A percentile compares a stretch with the other conserved stretches of the same genome.
Conservation (phyloP, 2,329 filamentous ascomycete species). For the Fusarium aywerte region DNA sequence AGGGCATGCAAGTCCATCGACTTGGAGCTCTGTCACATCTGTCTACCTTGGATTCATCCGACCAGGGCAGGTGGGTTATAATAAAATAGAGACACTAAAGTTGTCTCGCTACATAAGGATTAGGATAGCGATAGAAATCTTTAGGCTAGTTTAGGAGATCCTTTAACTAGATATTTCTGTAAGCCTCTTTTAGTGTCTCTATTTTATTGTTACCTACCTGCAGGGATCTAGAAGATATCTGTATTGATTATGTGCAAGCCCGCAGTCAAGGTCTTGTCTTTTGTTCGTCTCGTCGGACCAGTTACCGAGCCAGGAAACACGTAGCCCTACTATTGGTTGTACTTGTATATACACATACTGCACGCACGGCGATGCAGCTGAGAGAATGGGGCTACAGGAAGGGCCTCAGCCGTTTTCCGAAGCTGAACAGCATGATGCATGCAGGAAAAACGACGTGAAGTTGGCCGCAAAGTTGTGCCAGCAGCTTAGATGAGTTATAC, state of each 20-base stretch:
- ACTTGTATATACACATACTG: neutral
- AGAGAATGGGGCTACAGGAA: conserved; percentile 17
- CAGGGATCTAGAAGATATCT: conserved; percentile 20
- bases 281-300: conserved; percentile 12
- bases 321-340: conserved; percentile 1
- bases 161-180: too few relatives aligned
- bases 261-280: conserved; percentile 18
- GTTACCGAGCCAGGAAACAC: conserved; percentile 12
- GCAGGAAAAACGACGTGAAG: conserved; percentile 23
- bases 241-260: conserved; percentile 5
- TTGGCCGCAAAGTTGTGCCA: conserved; percentile 10
- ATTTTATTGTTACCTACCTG: too few relatives aligned
- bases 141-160: too few relatives aligned
- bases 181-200: too few relatives aligned
- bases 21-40: conserved; percentile 23
- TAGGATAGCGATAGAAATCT: too few relatives aligned
- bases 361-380: conserved; percentile 19
- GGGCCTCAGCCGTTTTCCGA: conserved; percentile 29
- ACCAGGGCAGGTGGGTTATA: too few relatives aligned
- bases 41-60: conserved; percentile 37
- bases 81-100: too few relatives aligned
- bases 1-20: conserved; percentile 32
- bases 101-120: too few relatives aligned
- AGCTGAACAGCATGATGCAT: conserved; percentile 35
- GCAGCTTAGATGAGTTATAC: conserved; percentile 3